phyloP scores from a whole-genome alignment of 2,329 filamentous ascomycete species.

The Phaeosphaeriaceae sp. region DNA sequence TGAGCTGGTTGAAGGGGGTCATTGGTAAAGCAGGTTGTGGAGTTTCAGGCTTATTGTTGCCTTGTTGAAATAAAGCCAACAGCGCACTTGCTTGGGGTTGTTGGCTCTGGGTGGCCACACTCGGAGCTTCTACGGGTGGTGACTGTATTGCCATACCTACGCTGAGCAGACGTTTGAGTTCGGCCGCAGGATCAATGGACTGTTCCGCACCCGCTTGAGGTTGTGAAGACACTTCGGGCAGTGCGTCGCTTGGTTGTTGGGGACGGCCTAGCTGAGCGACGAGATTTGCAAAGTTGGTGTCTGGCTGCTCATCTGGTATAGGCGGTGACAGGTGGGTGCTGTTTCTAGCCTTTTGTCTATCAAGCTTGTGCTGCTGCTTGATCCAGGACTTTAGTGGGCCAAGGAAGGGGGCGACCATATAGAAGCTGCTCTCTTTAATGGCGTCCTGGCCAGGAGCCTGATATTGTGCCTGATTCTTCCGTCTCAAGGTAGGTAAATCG shows the following conservation, averaged over 20 bases:
- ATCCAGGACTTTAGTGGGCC: conserved; percentile 89
- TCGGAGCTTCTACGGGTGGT: conserved; percentile 44
- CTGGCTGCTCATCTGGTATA: conserved; percentile 34
- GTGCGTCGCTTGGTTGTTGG: conserved; percentile 33
- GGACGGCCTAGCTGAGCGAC: conserved; percentile 37
- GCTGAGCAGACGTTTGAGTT: conserved; percentile 59
- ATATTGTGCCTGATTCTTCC: conserved; percentile 67
- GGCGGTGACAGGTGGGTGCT: conserved; percentile 22
- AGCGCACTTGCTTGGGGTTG: conserved; percentile 53
- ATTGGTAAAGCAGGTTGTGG: conserved; percentile 26
- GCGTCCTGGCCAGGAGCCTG: conserved; percentile 60
- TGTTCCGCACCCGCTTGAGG: conserved; percentile 18
- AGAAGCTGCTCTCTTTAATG: conserved; percentile 84
- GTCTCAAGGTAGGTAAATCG: conserved; percentile 82
- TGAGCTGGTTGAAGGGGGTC: conserved; percentile 63
- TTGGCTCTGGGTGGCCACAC: conserved; percentile 34
- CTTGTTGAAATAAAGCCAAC: conserved; percentile 60
- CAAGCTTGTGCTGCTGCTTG: conserved; percentile 78
- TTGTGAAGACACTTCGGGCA: conserved; percentile 40
- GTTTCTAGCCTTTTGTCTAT: conserved; percentile 55
- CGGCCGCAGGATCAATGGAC: conserved; percentile 54
- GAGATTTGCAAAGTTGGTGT: conserved; percentile 39
- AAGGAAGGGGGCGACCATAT: conserved; percentile 96
- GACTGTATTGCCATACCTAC: conserved; percentile 49
- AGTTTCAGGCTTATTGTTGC: conserved; percentile 22